Percentiles rank a stretch among this genome's conserved stretches.
Evolutionary conservation across 306 rosid species (phyloP).

Genomic region (Rubus idaeus): DNA sequence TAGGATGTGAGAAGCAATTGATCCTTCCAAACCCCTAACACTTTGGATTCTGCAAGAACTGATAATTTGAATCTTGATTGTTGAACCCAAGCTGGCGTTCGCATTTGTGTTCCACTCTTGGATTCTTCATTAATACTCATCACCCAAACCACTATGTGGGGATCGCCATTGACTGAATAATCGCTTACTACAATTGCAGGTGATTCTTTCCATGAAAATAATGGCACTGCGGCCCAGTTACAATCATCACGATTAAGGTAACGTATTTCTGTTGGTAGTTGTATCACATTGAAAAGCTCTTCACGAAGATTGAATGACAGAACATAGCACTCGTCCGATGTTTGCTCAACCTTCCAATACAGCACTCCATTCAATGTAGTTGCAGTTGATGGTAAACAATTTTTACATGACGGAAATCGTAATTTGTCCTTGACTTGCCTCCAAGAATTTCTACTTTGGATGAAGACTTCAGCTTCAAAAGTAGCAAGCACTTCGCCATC

Average conservation of each 20-base stretch:
- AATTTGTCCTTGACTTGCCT: not conserved
- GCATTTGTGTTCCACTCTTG: no score
- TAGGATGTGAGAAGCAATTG: not conserved
- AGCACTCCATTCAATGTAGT: not conserved
- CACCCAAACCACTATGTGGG: not conserved
- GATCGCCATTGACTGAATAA: not conserved
- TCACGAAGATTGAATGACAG: not conserved
- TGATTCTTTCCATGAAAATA: not conserved
- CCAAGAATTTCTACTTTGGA: conserved; percentile 13
- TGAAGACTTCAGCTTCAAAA: not conserved
- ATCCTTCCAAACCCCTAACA: conserved; percentile 3
- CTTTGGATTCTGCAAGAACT: no score
- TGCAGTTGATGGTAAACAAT: not conserved
- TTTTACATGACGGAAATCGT: not conserved
- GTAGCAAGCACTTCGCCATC: not conserved
- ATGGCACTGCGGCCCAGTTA: no score
- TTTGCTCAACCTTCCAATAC: not conserved
- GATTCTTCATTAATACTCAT: not conserved
- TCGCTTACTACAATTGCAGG: not conserved
- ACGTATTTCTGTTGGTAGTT: not conserved
- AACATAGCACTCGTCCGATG: not conserved
- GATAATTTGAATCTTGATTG: not conserved
- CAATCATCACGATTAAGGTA: not conserved
- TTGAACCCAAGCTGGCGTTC: not conserved
- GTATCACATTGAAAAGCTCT: not conserved